Percentiles rank a stretch among this genome's conserved stretches.
These are phyloP conservation scores for Solanum clarkiae DNA, from an alignment of 257 asterid genomes.

Conservation along the genomic window DNA sequence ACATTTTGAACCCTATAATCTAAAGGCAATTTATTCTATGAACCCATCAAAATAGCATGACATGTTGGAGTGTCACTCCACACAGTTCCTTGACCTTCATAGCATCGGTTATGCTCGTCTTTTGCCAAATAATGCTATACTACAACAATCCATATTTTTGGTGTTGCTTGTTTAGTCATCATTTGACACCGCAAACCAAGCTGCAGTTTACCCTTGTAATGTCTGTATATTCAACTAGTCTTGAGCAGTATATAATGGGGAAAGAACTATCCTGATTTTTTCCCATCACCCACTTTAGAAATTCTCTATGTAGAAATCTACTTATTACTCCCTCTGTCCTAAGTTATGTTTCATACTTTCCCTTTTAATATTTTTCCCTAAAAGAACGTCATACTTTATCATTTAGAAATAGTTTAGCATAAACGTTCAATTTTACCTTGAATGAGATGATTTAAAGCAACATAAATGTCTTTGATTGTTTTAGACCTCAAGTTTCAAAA, in stretches of 20 bases:
- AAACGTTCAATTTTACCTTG: background rate
- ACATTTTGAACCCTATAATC: background rate
- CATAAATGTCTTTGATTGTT: background rate
- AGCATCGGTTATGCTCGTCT: background rate
- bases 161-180: background rate
- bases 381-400: background rate
- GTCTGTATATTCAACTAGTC: background rate
- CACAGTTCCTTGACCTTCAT: background rate
- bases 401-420: background rate
- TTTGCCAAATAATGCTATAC: background rate
- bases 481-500: background rate
- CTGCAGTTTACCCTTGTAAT: background rate
- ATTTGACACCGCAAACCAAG: background rate
- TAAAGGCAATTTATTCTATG: background rate
- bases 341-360: background rate
- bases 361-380: background rate
- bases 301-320: background rate
- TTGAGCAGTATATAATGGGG: background rate
- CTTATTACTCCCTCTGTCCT: background rate
- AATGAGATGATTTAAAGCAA: background rate
- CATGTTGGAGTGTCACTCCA: background rate
- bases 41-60: background rate
- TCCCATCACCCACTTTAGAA: background rate
- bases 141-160: background rate
- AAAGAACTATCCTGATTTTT: background rate